Evolutionary conservation across 495 filamentous ascomycete species (phyloP), one percentile per base, ranked within the genome.

Genomic region (Paragyromitra xinjiangensis): DNA sequence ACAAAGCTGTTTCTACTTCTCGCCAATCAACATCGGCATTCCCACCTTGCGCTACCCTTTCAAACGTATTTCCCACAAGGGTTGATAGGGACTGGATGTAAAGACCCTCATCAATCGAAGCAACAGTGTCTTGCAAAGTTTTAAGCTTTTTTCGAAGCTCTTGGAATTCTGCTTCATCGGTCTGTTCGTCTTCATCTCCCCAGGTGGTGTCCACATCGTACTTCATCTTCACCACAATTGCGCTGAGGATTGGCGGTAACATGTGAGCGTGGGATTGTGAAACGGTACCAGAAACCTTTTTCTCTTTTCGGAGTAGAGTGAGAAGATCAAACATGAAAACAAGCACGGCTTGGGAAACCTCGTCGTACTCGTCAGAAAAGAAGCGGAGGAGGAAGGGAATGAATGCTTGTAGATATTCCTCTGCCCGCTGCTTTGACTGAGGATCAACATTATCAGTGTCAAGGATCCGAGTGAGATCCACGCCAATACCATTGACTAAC

Each of bases 131-230:
- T 83, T 99, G 95, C 29, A 98, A 85, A 29, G 93, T 89, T 80
- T 95, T 93, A 59, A 99, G 86, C 72, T 91, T 87, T 82, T 96
- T 97, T 64, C 96, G 89, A 51, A 98, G 89, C 65, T 98, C 95
- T 78, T 96, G 92, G 81, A 98, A 98, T 82, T 99, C 95, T n/a
- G 95, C 96, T 82, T 98, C 96, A 82, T 99, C 95, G 1, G 94
- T 97, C 83, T 94, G 91, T 69, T 95, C 93, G 73, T 97, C 94
- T 81, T 98, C 95, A 56, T 93, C 91, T 26, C 94, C 95, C 96
- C 95, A 99, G 34, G 89, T 91, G 0, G 93, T 91, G 11, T 95
- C 97, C 81, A 97, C 94, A 79, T 98, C 96, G 81, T 95, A 98
- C 78, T 94, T 91, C 92, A 97, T 97, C 87, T 98, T 99, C 24